Base-by-base conservation (phyloP, 352 stramenopile genomes). In the Pythium biforme region DNA sequence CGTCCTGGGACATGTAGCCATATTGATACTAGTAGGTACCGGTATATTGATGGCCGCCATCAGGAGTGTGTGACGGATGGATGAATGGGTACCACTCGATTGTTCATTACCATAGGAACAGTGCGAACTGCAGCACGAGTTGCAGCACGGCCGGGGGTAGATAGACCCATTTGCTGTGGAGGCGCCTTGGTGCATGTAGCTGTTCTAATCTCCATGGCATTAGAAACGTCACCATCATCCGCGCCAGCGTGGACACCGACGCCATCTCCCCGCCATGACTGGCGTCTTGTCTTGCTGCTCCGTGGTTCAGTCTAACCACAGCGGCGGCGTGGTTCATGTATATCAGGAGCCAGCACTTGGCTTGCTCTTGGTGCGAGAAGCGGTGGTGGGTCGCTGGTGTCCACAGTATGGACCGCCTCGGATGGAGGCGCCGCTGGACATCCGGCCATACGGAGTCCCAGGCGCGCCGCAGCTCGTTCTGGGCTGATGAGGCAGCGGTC, bases 391-490 rank as follows among this genome's bases (percentile, higher is more conserved):
- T 57, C n/a, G 17, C 40, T 7, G 73, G 83, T 29, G 37, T 81
- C 85, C 83, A 94, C 37, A 83, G 47, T 25, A 88, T 66, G 3
- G 81, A 76, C 83, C 81, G 92, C 5, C 60, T 27, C 12, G 79
- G 62, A 39, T 72, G 72, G 37, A 94, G 73, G 59, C 88, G 83
- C 14, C 33, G 62, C 40, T 66, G 64, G 8, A 90, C 51, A 22
- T 83, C 68, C 3, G 23, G n/a, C 37, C 76, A 86, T 17, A 59
- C 31, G 2, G 64, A 59, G 14, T 50, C 37, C 33, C 70, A 64
- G 6, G 69, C 50, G 14, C 73, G 50, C 22, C 51, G 41, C 27
- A 81, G 60, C 17, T 72, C 33, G 6, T 61, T 51, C 3, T 43
- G 48, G 10, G 75, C 79, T 88, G 56, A 57, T 26, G 22, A 37